Base-by-base conservation (phyloP, 2,329 filamentous ascomycete genomes). In the Ophiocordyceps camponoti-floridani region DNA sequence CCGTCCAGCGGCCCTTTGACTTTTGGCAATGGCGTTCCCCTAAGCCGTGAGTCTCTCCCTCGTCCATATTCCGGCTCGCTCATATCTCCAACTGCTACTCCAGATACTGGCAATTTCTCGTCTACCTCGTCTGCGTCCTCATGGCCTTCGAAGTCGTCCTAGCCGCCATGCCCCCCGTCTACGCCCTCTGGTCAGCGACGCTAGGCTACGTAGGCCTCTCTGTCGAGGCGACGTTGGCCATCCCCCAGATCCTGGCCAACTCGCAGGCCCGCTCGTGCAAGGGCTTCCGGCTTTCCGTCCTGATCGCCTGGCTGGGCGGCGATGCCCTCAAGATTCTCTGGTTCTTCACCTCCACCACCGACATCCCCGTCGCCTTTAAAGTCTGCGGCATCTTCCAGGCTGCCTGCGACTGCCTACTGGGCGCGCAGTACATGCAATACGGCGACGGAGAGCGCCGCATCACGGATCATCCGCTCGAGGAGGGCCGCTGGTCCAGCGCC, bases 261-360 rank as follows among this genome's bases (percentile, higher is more conserved):
- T 68, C 73, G 49, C 72, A 73, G 31, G 70, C 75, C 4, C 69
- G 72, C 47, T 85, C 82, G 2, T 86, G 81, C 66, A 81, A 77
- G 58, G 84, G 84, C 6, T 86, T 93, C 62, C 73, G 84, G 14
- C 56, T 86, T 11, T 85, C 79, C 7, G 79, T 93, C 4, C 65
- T 91, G 47, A 73, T 69, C 27, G 86, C 79, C 58, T 93, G 84
- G 84, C 66, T 93, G 44, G 64, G 81, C 3, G 84, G 84, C 48
- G 84, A 93, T 60, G 69, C 74, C 9, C 86, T 91, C 79, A 93
- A 93, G 70, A 82, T 89, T 72, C 83, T 86, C 55, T 82, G 77
- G 77, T 91, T 89, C 65, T 82, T 88, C 48, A 83, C 79, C 2
- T 74, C 80, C 1, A 74, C 70, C 1, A 75, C 75, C 4, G 68